phyloP scores from a whole-genome alignment of 106 monocot genomes.

The Dendrobium nobile region DNA sequence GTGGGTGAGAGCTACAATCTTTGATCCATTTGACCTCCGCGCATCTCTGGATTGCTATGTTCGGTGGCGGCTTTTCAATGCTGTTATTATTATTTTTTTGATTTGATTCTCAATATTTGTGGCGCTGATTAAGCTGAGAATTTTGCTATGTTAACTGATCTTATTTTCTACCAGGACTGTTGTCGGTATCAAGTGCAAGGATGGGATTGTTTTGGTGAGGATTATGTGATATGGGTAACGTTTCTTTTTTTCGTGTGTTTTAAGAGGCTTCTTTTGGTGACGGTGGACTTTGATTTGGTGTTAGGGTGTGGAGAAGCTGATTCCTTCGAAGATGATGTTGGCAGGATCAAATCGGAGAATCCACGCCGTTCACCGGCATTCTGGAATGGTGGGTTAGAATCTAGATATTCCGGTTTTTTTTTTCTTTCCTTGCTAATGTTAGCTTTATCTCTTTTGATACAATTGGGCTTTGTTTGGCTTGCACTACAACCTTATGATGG shows the following conservation, averaged over 20 bases:
- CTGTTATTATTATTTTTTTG: too few species aligned
- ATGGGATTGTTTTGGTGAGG: constrained; percentile 84
- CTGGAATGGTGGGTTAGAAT: constrained; percentile 36
- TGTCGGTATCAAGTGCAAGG: constrained; percentile 97
- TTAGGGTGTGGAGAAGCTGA: constrained; percentile 74
- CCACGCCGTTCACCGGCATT: constrained; percentile 57
- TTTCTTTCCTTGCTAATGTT: background rate
- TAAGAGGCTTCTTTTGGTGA: background rate
- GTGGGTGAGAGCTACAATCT: constrained; percentile 45
- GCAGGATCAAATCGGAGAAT: constrained; percentile 63
- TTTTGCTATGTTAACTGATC: background rate
- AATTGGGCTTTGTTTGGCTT: too few species aligned
- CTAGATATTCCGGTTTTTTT: constrained; percentile 5
- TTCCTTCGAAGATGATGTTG: constrained; percentile 69
- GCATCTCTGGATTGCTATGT: background rate
- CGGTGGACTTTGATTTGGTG: constrained; percentile 5
- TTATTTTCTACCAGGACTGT: constrained; percentile 50
- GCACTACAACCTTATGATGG: too few species aligned
- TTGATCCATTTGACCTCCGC: background rate
- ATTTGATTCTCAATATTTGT: too few species aligned
- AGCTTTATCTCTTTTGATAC: background rate
- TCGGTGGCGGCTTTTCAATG: background rate
- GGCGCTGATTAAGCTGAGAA: background rate
- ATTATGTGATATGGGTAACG: background rate
- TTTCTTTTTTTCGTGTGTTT: background rate